phyloP scores from a whole-genome alignment of 1,284 basidiomycete species.

The Mycena sp. region DNA sequence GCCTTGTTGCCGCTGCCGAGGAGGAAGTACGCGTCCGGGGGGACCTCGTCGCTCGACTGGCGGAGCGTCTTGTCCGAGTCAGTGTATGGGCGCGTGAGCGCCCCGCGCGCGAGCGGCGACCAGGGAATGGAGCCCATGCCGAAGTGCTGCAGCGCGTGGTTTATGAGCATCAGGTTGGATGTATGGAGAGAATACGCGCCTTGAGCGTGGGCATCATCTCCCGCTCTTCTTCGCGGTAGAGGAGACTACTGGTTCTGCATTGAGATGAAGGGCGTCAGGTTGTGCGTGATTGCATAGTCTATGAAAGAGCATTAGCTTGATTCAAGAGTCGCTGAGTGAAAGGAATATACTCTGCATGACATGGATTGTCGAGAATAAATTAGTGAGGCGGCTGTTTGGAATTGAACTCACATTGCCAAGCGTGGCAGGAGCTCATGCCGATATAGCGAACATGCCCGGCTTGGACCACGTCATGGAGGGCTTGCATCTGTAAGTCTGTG shows the following conservation, averaged over 20 bases:
- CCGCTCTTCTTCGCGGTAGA: constrained; percentile 76
- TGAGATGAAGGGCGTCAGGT: constrained; percentile 70
- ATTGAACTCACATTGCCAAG: no score
- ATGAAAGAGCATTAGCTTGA: constrained; percentile 22
- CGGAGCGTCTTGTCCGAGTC: constrained; percentile 38
- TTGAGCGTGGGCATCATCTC: constrained; percentile 73
- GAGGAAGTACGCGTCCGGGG: constrained; percentile 33
- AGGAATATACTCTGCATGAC: neutral
- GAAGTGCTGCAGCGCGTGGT: constrained; percentile 20
- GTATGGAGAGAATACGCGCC: constrained; percentile 34
- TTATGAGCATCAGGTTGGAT: neutral
- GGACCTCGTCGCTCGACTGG: constrained; percentile 45
- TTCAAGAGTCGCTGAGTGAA: neutral
- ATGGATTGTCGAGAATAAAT: no score
- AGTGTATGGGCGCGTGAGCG: constrained; percentile 57
- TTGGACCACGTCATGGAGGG: no score
- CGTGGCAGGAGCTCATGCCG: no score
- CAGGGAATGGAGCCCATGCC: constrained; percentile 57
- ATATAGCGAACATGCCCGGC: no score
- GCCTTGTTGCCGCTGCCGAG: constrained; percentile 27
- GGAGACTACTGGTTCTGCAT: constrained; percentile 74
- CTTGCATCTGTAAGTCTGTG: no score
- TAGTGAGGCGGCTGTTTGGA: no score
- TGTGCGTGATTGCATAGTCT: constrained; percentile 60
- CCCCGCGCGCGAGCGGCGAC: no score